Evolutionary conservation across 345 rosid genomes (phyloP).

Genomic region (Eucalyptus marginata): DNA sequence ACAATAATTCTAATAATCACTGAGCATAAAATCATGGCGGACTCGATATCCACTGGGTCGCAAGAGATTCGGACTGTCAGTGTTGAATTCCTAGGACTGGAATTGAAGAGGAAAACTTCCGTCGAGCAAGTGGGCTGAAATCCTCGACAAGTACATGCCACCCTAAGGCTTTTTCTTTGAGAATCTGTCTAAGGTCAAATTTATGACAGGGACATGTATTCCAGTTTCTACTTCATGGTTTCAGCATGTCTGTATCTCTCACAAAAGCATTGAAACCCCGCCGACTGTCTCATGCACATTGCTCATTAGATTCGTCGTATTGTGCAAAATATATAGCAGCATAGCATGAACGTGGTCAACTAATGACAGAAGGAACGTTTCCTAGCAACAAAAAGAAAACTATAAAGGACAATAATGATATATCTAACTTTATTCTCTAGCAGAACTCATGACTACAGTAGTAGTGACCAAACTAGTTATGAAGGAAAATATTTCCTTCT

Average conservation of each 20-base stretch:
- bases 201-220: background rate
- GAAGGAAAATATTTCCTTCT: background rate
- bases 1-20: background rate
- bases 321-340: background rate
- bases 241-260: background rate
- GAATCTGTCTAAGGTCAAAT: background rate
- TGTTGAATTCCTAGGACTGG: background rate
- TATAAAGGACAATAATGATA: background rate
- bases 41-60: background rate
- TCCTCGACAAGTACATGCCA: background rate
- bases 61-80: background rate
- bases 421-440: background rate
- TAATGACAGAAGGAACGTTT: background rate
- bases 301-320: background rate
- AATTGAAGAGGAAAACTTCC: background rate
- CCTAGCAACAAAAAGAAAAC: background rate
- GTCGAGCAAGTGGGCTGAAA: background rate
- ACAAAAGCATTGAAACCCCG: background rate
- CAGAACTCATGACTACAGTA: background rate
- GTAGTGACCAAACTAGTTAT: background rate
- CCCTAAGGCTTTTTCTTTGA: background rate
- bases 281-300: background rate
- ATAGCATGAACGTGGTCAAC: background rate
- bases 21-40: background rate
- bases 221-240: background rate